These are phyloP conservation scores for Symmetrospora coprosmae DNA, from an alignment of 768 basidiomycete genomes.

Conservation along the genomic window DNA sequence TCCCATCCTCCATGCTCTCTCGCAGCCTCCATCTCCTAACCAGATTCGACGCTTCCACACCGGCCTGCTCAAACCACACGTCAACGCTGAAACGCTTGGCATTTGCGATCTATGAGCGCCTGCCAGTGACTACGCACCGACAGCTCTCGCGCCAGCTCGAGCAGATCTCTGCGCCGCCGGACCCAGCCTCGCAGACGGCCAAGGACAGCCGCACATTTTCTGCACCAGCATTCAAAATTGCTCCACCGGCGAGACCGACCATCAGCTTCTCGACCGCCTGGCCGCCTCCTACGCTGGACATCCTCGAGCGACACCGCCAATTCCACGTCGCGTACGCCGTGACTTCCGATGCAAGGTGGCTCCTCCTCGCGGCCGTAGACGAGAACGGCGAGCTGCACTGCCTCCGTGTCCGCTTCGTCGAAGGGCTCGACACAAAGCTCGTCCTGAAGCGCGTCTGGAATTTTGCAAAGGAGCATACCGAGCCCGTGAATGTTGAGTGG, in stretches of 20 bases:
- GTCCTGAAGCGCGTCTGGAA: constrained; percentile 52
- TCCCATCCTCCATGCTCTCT: constrained; percentile 2
- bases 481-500: constrained; percentile 63
- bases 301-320: constrained; percentile 49
- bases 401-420: constrained; percentile 51
- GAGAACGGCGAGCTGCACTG: constrained; percentile 64
- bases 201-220: neutral
- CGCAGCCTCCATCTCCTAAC: neutral
- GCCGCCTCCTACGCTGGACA: constrained; percentile 42
- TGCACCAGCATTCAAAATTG: constrained; percentile 25
- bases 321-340: constrained; percentile 63
- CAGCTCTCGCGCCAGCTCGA: neutral
- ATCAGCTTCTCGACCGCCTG: constrained; percentile 40
- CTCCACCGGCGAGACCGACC: constrained; percentile 41
- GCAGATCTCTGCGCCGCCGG: neutral
- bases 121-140: constrained; percentile 44
- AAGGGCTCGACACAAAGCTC: constrained; percentile 43
- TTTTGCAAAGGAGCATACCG: constrained; percentile 51
- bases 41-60: too few species aligned
- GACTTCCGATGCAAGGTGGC: constrained; percentile 58
- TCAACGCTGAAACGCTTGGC: constrained; percentile 44
- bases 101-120: constrained; percentile 57
- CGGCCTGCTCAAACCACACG: constrained; percentile 6
- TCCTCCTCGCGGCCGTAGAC: constrained; percentile 59
- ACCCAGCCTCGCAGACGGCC: neutral